Percentiles rank a stretch among this genome's conserved stretches.
Conservation (phyloP, 2,329 filamentous ascomycete species). For the Didymella lethalis region DNA sequence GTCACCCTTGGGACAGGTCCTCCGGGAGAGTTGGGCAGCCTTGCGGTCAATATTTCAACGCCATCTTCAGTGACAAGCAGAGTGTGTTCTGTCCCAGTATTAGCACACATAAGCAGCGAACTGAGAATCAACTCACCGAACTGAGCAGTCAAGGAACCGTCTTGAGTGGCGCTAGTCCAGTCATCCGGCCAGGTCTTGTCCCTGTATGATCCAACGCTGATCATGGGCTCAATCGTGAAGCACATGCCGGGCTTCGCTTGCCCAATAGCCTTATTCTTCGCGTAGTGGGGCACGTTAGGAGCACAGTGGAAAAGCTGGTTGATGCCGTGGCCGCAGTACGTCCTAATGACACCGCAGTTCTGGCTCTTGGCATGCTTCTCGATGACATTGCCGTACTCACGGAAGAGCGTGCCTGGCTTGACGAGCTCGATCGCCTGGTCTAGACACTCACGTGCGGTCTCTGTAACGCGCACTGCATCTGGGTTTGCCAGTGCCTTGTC, state of each 20-base stretch:
- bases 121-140: constrained; percentile 70
- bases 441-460: constrained; percentile 86
- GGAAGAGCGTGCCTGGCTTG: constrained; percentile 90
- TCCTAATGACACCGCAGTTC: constrained; percentile 89
- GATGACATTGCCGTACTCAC: constrained; percentile 92
- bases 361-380: constrained; percentile 91
- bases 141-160: constrained; percentile 89
- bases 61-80: constrained; percentile 83
- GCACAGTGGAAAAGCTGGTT: constrained; percentile 92
- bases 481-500: constrained; percentile 84
- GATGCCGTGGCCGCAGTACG: constrained; percentile 96
- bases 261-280: constrained; percentile 96
- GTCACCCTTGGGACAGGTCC: constrained; percentile 70
- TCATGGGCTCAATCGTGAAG: constrained; percentile 99
- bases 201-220: constrained; percentile 86
- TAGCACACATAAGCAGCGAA: background rate
- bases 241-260: constrained; percentile 96
- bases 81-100: constrained; percentile 70
- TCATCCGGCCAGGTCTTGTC: constrained; percentile 98
- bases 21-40: constrained; percentile 75
- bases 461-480: constrained; percentile 88
- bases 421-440: constrained; percentile 90
- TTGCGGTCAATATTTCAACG: constrained; percentile 81
- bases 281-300: constrained; percentile 96
- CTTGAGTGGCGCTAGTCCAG: constrained; percentile 94